Evolutionary conservation across 257 asterid genomes (phyloP).

Genomic region (Solanum medicagineum): DNA sequence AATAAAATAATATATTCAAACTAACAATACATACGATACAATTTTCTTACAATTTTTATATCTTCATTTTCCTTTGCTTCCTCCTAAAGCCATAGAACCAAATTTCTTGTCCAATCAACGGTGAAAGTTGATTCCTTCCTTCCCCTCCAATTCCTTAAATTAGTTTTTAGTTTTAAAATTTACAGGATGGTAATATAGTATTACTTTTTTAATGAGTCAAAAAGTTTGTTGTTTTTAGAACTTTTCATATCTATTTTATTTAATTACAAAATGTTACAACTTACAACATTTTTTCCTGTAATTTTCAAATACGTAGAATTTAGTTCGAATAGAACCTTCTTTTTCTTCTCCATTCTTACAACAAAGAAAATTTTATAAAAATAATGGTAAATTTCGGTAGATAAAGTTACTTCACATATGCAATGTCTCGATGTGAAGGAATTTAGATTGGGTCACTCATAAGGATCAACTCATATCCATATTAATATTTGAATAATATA

Average conservation of each 20-base stretch:
- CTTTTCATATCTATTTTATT: neutral
- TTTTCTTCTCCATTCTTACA: neutral
- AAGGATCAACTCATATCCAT: no score
- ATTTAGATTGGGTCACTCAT: no score
- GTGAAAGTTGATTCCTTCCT: neutral
- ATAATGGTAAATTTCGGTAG: neutral
- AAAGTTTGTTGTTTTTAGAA: neutral
- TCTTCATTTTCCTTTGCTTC: neutral
- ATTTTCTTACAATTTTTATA: neutral
- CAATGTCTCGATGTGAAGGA: no score
- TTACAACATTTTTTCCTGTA: neutral
- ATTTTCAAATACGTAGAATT: neutral
- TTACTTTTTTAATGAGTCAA: neutral
- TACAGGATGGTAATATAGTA: neutral
- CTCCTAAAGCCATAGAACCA: neutral
- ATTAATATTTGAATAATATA: no score
- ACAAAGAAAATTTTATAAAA: neutral
- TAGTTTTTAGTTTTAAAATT: neutral
- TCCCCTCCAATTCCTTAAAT: neutral
- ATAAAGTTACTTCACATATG: neutral
- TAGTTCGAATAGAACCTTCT: neutral
- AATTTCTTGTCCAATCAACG: neutral
- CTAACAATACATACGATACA: no score
- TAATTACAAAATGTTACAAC: neutral
- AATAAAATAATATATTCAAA: no score